phyloP scores from a whole-genome alignment of 108 stramenopile species.

The Cyclotella atomus region DNA sequence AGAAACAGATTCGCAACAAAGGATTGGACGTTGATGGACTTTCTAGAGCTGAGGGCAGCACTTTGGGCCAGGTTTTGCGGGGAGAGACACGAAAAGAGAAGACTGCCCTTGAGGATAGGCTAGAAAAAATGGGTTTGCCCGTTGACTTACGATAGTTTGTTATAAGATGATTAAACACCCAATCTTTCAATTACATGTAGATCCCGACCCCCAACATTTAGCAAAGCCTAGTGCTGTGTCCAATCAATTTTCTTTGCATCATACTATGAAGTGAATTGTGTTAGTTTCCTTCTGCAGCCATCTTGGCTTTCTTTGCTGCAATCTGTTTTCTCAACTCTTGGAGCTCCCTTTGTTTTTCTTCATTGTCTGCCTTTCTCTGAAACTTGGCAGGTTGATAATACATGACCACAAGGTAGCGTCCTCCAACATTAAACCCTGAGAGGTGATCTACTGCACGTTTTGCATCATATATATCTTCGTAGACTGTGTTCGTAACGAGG shows the following conservation, averaged over 20 bases:
- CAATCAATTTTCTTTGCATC: too few relatives aligned
- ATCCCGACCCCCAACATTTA: too few relatives aligned
- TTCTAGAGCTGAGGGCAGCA: constrained; percentile 79
- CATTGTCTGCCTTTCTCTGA: constrained; percentile 62
- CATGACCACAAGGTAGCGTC: constrained; percentile 94
- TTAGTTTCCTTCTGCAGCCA: constrained; percentile 24
- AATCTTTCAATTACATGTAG: too few relatives aligned
- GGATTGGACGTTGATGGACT: constrained; percentile 79
- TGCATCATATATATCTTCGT: constrained; percentile 98
- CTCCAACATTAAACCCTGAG: constrained; percentile 98
- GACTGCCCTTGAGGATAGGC: constrained; percentile 82
- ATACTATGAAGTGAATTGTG: too few relatives aligned
- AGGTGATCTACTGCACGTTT: constrained; percentile 97
- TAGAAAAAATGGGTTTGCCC: constrained; percentile 89
- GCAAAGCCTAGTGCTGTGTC: too few relatives aligned
- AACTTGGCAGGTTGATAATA: constrained; percentile 95
- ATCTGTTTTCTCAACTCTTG: constrained; percentile 90
- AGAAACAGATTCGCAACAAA: constrained; percentile 76
- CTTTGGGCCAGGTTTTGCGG: constrained; percentile 75
- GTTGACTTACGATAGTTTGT: constrained; percentile 72
- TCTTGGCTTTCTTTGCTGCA: constrained; percentile 64
- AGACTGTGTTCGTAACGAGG: constrained; percentile 51
- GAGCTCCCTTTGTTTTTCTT: constrained; percentile 91
- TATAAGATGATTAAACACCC: too few relatives aligned
- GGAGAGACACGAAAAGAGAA: constrained; percentile 83